Conservation (phyloP, 768 basidiomycete genomes). For the Lentinus brumalis region DNA sequence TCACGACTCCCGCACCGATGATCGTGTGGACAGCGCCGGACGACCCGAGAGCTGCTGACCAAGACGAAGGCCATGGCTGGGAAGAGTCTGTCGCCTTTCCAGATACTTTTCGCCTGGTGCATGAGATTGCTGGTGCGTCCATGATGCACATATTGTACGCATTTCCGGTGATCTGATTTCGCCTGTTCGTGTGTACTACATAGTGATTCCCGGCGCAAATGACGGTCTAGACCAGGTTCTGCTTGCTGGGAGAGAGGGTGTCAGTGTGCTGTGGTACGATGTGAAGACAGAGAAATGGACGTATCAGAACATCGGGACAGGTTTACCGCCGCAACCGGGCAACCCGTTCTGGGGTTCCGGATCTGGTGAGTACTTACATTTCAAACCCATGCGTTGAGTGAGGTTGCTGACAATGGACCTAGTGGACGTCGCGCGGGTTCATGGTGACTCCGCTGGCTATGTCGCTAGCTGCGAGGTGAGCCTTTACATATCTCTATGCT, state of each 20-base stretch:
- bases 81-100: not conserved
- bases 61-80: not conserved
- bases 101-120: slow-evolving; percentile 11
- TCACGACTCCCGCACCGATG: slow-evolving; percentile 21
- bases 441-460: slow-evolving; percentile 23
- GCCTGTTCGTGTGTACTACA: too few relatives aligned
- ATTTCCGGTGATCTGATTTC: too few relatives aligned
- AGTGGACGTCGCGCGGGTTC: slow-evolving; percentile 19
- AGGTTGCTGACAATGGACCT: too few relatives aligned
- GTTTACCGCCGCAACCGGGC: not conserved
- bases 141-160: too few relatives aligned
- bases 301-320: slow-evolving; percentile 14
- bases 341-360: slow-evolving; percentile 19
- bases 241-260: slow-evolving; percentile 23
- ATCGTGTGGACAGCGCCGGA: slow-evolving; percentile 21
- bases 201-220: not conserved
- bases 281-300: slow-evolving; percentile 2
- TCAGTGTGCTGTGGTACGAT: slow-evolving; percentile 19
- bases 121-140: slow-evolving; percentile 9
- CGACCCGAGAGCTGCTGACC: not conserved
- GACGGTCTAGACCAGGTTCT: slow-evolving; percentile 18
- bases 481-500: not conserved
- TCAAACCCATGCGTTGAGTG: too few relatives aligned
- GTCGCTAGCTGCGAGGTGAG: slow-evolving; percentile 25
- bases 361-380: not conserved